Conservation (phyloP, 345 rosid genomes). For the Citrus glauca region DNA sequence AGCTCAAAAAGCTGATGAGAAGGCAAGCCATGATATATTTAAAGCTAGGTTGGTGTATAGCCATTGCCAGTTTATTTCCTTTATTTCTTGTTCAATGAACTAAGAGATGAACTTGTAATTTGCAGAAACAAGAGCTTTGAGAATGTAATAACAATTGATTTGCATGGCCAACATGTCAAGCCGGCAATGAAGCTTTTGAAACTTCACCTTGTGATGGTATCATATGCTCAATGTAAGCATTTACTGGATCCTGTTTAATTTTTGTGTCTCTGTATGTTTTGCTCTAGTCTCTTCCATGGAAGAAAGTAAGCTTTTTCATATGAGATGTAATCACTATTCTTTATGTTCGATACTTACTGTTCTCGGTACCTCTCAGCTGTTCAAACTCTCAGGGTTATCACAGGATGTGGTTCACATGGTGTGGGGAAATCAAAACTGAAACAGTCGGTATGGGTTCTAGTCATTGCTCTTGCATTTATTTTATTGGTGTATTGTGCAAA, state of each 20-base stretch:
- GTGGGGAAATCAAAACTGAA: slow-evolving; percentile 81
- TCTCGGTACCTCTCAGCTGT: slow-evolving; percentile 47
- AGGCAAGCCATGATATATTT: slow-evolving; percentile 85
- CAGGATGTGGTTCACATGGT: slow-evolving; percentile 87
- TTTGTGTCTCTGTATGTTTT: neutral
- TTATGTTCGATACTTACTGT: slow-evolving; percentile 6
- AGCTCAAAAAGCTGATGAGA: slow-evolving; percentile 76
- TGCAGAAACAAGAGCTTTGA: slow-evolving; percentile 81
- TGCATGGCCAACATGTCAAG: slow-evolving; percentile 95
- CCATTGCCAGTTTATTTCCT: neutral
- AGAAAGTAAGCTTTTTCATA: neutral
- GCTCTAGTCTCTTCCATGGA: neutral
- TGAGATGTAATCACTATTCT: slow-evolving; percentile 1
- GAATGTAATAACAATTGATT: slow-evolving; percentile 82
- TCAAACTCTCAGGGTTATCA: slow-evolving; percentile 81
- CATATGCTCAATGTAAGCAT: slow-evolving; percentile 68
- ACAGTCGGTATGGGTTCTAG: slow-evolving; percentile 58
- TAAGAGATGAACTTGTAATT: slow-evolving; percentile 13
- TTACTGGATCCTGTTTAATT: too few species aligned
- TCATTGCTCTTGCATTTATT: neutral
- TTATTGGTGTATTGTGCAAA: neutral
- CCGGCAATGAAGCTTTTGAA: slow-evolving; percentile 78
- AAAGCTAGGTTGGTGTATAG: slow-evolving; percentile 59
- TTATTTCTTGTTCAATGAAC: slow-evolving; percentile 12
- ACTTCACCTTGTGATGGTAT: slow-evolving; percentile 65